Evolutionary conservation across 139 green algal genomes (phyloP).

Genomic region (Nannochloris sp.): DNA sequence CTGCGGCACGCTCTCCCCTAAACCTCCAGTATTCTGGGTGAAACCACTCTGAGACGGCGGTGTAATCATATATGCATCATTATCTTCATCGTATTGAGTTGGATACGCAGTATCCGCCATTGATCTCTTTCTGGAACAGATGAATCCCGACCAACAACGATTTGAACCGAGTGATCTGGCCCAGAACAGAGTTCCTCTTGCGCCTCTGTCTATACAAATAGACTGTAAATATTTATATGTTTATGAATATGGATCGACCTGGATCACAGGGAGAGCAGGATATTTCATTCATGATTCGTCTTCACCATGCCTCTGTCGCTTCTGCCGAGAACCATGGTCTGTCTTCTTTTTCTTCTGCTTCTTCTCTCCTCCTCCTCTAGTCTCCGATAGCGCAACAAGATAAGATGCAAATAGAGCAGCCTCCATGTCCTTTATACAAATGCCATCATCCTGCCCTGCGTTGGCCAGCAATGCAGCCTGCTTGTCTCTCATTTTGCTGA

Average conservation of each 20-base stretch:
- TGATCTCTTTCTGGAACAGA: background rate
- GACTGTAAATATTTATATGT: no score
- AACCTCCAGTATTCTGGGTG: no score
- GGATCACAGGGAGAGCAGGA: no score
- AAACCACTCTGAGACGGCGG: background rate
- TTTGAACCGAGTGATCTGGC: no score
- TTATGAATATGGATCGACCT: no score
- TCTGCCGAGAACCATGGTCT: background rate
- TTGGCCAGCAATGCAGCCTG: background rate
- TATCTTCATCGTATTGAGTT: constrained; percentile 1
- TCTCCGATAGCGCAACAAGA: constrained; percentile 10
- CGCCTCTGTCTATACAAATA: no score
- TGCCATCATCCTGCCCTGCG: no score
- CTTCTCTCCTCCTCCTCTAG: no score
- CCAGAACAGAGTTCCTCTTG: no score
- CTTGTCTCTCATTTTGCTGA: constrained; percentile 8
- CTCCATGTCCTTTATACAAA: constrained; percentile 8
- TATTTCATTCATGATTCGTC: background rate
- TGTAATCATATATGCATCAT: constrained; percentile 1
- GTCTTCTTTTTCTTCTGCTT: background rate
- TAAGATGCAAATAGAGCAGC: constrained; percentile 3
- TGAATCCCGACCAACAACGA: no score
- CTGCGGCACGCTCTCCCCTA: background rate
- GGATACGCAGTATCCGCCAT: background rate
- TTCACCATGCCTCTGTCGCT: background rate